Conservation (phyloP, 116 monocot genomes). For the Zostera marina region DNA sequence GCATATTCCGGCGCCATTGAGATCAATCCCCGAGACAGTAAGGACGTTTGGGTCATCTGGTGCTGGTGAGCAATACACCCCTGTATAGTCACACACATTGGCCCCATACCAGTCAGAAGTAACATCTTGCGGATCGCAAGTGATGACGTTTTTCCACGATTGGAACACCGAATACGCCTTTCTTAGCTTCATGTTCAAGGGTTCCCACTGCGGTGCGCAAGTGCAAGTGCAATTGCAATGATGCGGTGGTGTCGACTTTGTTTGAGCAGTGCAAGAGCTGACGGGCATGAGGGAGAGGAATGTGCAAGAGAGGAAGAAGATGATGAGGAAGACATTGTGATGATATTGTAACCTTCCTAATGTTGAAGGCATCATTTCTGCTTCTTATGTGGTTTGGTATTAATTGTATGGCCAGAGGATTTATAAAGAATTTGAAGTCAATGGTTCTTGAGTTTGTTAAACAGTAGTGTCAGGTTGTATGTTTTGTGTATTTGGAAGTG, state of each 20-base stretch:
- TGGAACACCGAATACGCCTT: constrained; percentile 37
- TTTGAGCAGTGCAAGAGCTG: not conserved
- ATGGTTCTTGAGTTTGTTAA: no score
- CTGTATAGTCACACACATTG: constrained; percentile 31
- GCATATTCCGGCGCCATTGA: constrained; percentile 35
- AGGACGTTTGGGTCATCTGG: constrained; percentile 12
- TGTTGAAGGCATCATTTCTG: no score
- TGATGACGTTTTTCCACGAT: constrained; percentile 29
- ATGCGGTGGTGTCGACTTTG: not conserved
- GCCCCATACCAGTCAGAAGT: constrained; percentile 36
- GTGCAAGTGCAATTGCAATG: not conserved
- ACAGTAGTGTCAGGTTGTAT: no score
- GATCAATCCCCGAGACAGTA: constrained; percentile 34
- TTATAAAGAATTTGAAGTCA: no score
- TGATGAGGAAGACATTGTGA: no score
- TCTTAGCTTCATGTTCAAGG: constrained; percentile 20
- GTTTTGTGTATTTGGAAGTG: no score
- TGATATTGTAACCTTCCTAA: no score
- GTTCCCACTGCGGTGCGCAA: not conserved
- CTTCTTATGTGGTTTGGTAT: no score
- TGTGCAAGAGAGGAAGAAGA: no score
- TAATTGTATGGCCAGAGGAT: no score
- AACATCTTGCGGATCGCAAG: constrained; percentile 32
- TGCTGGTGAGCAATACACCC: constrained; percentile 23
- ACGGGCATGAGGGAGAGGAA: no score